Base-by-base conservation (phyloP, 768 basidiomycete genomes). In the Rhizopogon vinicolor region DNA sequence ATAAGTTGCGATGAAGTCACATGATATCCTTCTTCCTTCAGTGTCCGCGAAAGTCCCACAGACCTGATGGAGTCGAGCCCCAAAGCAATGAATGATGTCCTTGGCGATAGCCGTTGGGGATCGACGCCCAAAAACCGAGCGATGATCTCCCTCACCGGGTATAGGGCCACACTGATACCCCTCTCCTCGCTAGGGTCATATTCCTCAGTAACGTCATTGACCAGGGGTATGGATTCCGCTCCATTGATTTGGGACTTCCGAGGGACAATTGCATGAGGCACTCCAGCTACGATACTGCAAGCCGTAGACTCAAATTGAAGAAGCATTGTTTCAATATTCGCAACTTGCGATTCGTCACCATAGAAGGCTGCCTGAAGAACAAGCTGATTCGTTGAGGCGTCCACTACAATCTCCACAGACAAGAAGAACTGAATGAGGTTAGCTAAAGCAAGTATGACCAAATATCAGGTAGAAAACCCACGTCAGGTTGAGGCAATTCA, bases 61-160 rank as follows among this genome's bases (percentile, higher is more conserved):
- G 78, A 73, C 56, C 72, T 74, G 55, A 80, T 75, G 7, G 78
- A 80, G 57, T 80, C 78, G 31, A 80, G 60, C 7, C 78, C 78
- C 51, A 80, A 62, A 5, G 78, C 72, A 12, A 80, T 62, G 28
- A 80, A 69, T 4, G 79, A 78, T 9, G 67, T 66, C 8, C 44
- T 43, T 1, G 46, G 52, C 40, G 18, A 45, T 33, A 67, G 8
- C 25, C 7, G 56, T 42, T 67, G 60, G 6, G 31, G 35, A 22
- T 61, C 35, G 33, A 65, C 7, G 29, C 42, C 52, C 18, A 65
- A 54, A 48, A 65, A 65, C 12, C 49, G 40, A 10, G 65, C 67
- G 29, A 65, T 41, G 16, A 57, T 65, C 33, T 44, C 53, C 28
- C 42, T 53, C 14, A 67, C 41, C n/a, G 48, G 37, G 37, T n/a